Evolutionary conservation across 441 rosid genomes (phyloP), one percentile per base, ranked within the genome.

Genomic region (Bruguiera hainesii): DNA sequence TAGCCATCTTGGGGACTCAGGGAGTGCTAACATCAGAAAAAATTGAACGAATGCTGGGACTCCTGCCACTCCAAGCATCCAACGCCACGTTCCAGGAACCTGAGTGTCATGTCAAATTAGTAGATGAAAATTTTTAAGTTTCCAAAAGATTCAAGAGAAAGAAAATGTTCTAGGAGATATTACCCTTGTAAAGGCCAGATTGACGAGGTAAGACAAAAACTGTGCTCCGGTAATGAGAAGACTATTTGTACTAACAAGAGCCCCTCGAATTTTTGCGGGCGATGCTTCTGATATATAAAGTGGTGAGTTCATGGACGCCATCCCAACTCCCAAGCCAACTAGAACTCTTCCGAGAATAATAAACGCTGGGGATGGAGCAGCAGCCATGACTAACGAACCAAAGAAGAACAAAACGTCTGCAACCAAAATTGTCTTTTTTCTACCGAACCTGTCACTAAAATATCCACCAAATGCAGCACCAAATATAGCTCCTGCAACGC

Each of bases 301-400:
- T 13, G 96, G 93, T 0, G 93, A 26, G 0, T 91, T 87, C 96
- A 87, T 89, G 42, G 96, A 89, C 50, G 93, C 96, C 96, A 87
- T 89, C 56, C 96, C 96, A 4, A 89, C 96, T 19, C 96, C 96
- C 19, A 87, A 76, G 6, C 96, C 96, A 3, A 87, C 89, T 13
- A 89, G 76, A 56, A 88, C 72, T 60, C 96, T 83, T 5, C 96
- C 96, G 0, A 86, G 0, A 56, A 88, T 82, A 52, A 85, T 79
- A 35, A 86, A 73, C 87, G 79, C 78, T 3, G 91, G 89, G 55
- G 78, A 77, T 0, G 90, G 91, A 71, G 96, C 86, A 21, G 67
- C 1, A 0, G 88, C 89, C 93, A 88, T 86, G 31, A 90, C 67
- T 10, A 86, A 29, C 0, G 94, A 87, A 0, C 94, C 96, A 0